phyloP scores from a whole-genome alignment of 768 basidiomycete genomes.

The Leccinellum luteum region DNA sequence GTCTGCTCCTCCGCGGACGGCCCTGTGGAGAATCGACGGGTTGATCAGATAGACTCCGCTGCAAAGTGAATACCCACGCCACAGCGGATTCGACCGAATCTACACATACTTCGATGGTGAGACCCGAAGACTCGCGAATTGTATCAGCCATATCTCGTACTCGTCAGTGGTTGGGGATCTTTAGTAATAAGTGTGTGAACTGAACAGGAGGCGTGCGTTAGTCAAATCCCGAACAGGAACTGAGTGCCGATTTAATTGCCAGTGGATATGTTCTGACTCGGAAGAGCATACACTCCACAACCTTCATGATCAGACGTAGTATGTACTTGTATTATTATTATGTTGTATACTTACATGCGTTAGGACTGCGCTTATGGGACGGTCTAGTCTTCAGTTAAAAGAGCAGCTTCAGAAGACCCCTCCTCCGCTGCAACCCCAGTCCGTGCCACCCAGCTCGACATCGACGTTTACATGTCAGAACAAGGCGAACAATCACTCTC shows the following conservation, averaged over 20 bases:
- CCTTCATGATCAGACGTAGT: too few species aligned
- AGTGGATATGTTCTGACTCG: too few species aligned
- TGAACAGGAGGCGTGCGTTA: too few species aligned
- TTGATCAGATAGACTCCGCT: neutral
- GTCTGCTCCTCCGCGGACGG: constrained; percentile 67
- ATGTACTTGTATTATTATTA: too few species aligned
- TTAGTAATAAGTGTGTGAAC: neutral
- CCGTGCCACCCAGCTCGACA: constrained; percentile 43
- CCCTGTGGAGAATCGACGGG: constrained; percentile 40
- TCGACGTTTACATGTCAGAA: constrained; percentile 67
- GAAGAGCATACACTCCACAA: too few species aligned
- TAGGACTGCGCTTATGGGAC: too few species aligned
- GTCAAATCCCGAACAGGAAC: too few species aligned
- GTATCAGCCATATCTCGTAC: neutral
- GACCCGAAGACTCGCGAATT: neutral
- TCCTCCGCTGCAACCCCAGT: constrained; percentile 36
- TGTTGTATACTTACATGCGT: too few species aligned
- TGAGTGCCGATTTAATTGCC: too few species aligned
- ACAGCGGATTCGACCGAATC: constrained; percentile 74
- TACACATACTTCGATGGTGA: constrained; percentile 62
- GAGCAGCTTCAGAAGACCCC: constrained; percentile 69
- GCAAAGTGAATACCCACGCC: constrained; percentile 42
- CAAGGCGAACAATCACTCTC: constrained; percentile 43
- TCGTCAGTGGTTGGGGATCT: neutral
- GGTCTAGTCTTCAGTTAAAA: constrained; percentile 73